A percentile compares a stretch with the other conserved stretches of the same genome.
phyloP scores from a whole-genome alignment of 75 land plant species.

The Cryptomeria japonica region DNA sequence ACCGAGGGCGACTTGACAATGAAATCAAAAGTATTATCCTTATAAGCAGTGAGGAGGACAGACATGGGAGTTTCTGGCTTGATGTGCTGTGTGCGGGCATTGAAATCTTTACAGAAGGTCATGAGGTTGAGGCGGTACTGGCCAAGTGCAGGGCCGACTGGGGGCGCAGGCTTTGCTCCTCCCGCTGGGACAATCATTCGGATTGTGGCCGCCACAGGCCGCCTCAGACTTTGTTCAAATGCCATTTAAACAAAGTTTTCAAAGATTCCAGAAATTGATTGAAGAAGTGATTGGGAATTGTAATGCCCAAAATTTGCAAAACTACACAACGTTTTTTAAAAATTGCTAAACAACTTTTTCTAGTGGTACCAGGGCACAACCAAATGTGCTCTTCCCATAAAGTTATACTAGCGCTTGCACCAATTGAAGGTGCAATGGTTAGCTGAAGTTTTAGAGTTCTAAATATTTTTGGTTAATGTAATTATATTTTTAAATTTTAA shows the following conservation, averaged over 20 bases:
- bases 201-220: constrained; percentile 81
- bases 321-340: too few relatives aligned
- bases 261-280: too few relatives aligned
- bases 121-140: constrained; percentile 91
- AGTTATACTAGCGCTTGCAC: too few relatives aligned
- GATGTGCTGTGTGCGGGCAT: constrained; percentile 87
- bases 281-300: too few relatives aligned
- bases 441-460: too few relatives aligned
- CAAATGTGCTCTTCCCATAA: too few relatives aligned
- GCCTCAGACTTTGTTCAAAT: constrained; percentile 38
- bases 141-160: constrained; percentile 94
- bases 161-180: constrained; percentile 89
- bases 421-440: too few relatives aligned
- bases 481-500: too few relatives aligned
- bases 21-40: constrained; percentile 90
- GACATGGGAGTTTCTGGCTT: constrained; percentile 95
- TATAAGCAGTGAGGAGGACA: constrained; percentile 85
- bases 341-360: too few relatives aligned
- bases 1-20: constrained; percentile 23
- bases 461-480: too few relatives aligned
- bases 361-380: too few relatives aligned
- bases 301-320: too few relatives aligned
- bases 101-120: constrained; percentile 99
- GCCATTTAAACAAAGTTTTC: constrained; percentile 15
- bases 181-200: constrained; percentile 89